Evolutionary conservation across 805 yeast species (phyloP).

Genomic region (Yamadazyma sp.): DNA sequence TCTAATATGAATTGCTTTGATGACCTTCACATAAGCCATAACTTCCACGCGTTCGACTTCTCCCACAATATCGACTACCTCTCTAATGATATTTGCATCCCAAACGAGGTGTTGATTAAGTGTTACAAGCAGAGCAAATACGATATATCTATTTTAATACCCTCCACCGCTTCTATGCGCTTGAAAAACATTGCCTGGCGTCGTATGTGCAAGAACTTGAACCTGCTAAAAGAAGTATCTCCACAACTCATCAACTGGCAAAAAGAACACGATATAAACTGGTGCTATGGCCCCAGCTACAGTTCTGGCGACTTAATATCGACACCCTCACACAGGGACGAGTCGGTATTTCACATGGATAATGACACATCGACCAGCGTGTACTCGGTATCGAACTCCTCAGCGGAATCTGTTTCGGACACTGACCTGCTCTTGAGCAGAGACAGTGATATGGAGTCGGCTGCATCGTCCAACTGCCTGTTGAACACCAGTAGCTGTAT

Average conservation of each 20-base stretch:
- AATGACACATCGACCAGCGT: background rate
- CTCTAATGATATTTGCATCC: conserved; percentile 15
- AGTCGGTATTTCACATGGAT: background rate
- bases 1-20: conserved; percentile 17
- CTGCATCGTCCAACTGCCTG: conserved; percentile 1
- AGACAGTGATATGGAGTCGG: background rate
- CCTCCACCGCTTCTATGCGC: conserved; percentile 21
- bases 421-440: conserved; percentile 6
- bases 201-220: conserved; percentile 33
- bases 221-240: conserved; percentile 28
- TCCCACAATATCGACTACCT: conserved; percentile 21
- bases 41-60: conserved; percentile 14
- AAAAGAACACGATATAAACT: conserved; percentile 53
- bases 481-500: background rate
- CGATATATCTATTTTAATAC: conserved; percentile 16
- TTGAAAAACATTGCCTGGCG: conserved; percentile 43
- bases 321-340: background rate
- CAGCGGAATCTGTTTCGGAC: conserved; percentile 9
- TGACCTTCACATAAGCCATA: conserved; percentile 16
- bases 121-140: conserved; percentile 17
- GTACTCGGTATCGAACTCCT: conserved; percentile 5
- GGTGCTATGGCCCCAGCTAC: conserved; percentile 52
- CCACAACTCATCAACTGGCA: conserved; percentile 54
- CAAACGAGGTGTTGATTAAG: conserved; percentile 14
- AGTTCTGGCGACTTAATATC: conserved; percentile 9